Evolutionary conservation across 2,329 filamentous ascomycete species (phyloP), one percentile per base, ranked within the genome.

Genomic region (Geoglossum cookeanum): DNA sequence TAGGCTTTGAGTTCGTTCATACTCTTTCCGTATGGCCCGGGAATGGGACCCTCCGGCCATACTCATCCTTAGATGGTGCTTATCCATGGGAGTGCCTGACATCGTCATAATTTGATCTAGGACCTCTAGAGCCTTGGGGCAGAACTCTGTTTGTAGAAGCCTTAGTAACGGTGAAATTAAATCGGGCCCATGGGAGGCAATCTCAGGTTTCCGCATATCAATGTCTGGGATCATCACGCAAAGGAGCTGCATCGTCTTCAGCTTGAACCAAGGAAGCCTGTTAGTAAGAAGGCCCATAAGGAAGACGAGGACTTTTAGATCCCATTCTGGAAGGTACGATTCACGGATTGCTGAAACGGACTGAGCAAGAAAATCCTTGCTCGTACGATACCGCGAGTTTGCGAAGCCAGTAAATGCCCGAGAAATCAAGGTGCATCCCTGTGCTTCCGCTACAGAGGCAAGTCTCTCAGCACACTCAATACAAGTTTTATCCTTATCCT

Each of bases 31-130:
- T 55, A 92, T 85, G 0, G 85, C 81, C 63, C 86, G 85, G 0
- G 89, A 92, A 1, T 89, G 88, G 0, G 86, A 83, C 37, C 49
- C 49, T 11, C 87, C 84, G 4, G 89, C 90, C 88, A 98, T 96
- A 69, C 91, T 97, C 94, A 98, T 98, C 44, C 92, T 82, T 59
- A 98, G 73, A 66, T 97, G 89, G 64, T 96, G 88, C 64, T 87
- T 88, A 68, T 97, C 92, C 78, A 95, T 88, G 1, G 91, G 85
- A 35, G 86, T 89, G 3, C 87, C 86, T 0, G 89, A 89, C 74
- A 97, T 91, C 32, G 86, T 87, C 79, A 96, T 94, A 63, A 97
- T 92, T 61, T 91, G 87, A 68, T 98, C 92, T 59, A 98, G 74
- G 0, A 98, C 91, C 62, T 88, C 82, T 8, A 98, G 74, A 9